Base-by-base conservation (phyloP, 768 basidiomycete species). In the Trichaptum fuscoviolaceum region DNA sequence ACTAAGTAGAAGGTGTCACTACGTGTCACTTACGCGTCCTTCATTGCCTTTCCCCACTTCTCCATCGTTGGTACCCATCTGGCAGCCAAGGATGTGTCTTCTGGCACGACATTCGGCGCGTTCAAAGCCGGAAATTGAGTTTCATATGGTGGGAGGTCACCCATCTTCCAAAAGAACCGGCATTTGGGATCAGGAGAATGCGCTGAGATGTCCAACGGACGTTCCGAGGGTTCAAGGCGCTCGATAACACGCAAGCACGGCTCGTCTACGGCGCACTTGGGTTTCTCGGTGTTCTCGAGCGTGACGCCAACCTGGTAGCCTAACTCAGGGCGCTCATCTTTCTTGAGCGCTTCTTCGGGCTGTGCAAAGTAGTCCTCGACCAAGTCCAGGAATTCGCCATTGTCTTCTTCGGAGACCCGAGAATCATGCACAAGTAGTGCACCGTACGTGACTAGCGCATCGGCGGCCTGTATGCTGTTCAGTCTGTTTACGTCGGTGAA, bases 251-350 rank as follows among this genome's bases (percentile, higher is more conserved):
- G 80, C 57, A 93, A 82, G 73, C 96, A 99, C 12, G 91, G 87
- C 62, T 91, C 89, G 72, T 95, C 85, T 10, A 86, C 88, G 4
- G 92, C 91, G 75, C 92, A 94, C 74, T 87, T 92, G 42, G 91
- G 90, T 72, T 93, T 94, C 79, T 97, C 96, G 1, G 95, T 98
- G 75, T 96, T 95, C 78, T 96, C 94, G n/a, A 96, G 86, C 5
- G 95, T 97, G 5, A 95, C 94, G 1, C 96, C 95, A 57, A 94
- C 88, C 77, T 98, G 96, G 76, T 94, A 98, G 65, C 91, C 87
- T 12, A 93, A 79, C 70, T 97, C 93, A 0, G 93, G 93, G 20
- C 88, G 85, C 73, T 93, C 89, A 69, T 98, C 96, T 69, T 85
- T 81, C 79, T 83, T 81, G 65, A 98, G 79, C 0, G 80, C 81